phyloP scores from a whole-genome alignment of 2,329 filamentous ascomycete species.

The Coniochaeta sp. region DNA sequence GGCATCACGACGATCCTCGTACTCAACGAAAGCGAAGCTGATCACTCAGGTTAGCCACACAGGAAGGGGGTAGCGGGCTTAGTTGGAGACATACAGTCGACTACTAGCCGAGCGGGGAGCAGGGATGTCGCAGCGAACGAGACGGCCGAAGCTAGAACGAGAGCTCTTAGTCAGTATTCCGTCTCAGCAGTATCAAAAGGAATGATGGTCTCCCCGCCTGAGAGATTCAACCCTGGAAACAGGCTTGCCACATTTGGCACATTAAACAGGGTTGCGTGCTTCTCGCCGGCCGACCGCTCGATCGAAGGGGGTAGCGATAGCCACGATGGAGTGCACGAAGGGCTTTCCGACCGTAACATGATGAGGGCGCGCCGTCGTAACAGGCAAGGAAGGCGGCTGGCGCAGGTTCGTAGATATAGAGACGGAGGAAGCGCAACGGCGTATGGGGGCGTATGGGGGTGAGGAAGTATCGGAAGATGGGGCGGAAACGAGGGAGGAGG shows the following conservation, averaged over 20 bases:
- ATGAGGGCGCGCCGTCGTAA: slow-evolving; percentile 23
- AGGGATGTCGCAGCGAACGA: slow-evolving; percentile 97
- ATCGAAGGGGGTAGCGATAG: slow-evolving; percentile 26
- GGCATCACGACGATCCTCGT: slow-evolving; percentile 95
- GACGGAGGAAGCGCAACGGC: slow-evolving; percentile 11
- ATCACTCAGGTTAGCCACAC: not conserved
- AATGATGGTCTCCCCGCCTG: not conserved
- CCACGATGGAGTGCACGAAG: slow-evolving; percentile 20
- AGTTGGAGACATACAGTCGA: slow-evolving; percentile 69
- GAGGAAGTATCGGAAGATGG: slow-evolving; percentile 1
- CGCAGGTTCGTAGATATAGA: slow-evolving; percentile 10
- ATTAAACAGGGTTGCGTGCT: slow-evolving; percentile 22
- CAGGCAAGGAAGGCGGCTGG: slow-evolving; percentile 11
- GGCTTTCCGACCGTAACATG: slow-evolving; percentile 21
- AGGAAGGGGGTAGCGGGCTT: not conserved
- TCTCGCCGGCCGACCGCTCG: slow-evolving; percentile 38
- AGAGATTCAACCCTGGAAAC: slow-evolving; percentile 15
- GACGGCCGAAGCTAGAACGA: slow-evolving; percentile 75
- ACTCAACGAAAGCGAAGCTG: slow-evolving; percentile 97
- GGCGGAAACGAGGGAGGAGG: slow-evolving; percentile 1
- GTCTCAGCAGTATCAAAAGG: slow-evolving; percentile 18
- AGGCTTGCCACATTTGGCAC: slow-evolving; percentile 22
- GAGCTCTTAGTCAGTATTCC: slow-evolving; percentile 40
- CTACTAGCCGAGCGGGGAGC: slow-evolving; percentile 89
- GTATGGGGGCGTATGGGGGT: slow-evolving; percentile 9